phyloP scores from a whole-genome alignment of 2,329 filamentous ascomycete species.

The Monosporascus cannonballus region DNA sequence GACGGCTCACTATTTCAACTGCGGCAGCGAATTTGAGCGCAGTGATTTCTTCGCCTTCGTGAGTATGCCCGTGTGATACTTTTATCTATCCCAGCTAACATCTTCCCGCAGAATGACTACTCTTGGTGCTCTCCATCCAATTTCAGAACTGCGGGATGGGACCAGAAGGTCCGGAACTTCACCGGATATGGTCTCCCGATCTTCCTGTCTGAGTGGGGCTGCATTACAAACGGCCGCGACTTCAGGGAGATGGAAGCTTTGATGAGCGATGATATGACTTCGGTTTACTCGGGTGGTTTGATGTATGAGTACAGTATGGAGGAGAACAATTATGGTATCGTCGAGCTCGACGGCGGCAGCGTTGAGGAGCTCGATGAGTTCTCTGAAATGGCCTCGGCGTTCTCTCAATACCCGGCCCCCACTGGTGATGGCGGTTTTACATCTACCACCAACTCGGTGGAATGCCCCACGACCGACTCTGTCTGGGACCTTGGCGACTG shows the following conservation, averaged over 20 bases:
- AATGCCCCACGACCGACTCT: conserved; percentile 43
- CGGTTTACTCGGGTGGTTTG: conserved; percentile 89
- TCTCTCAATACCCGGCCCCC: conserved; percentile 44
- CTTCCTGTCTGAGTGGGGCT: conserved; percentile 94
- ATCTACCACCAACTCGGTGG: conserved; percentile 37
- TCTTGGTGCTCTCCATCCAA: conserved; percentile 71
- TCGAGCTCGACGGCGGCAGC: conserved; percentile 52
- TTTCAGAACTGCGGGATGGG: conserved; percentile 71
- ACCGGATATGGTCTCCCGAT: conserved; percentile 80
- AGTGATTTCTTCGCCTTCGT: conserved; percentile 81
- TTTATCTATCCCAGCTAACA: conserved; percentile 7
- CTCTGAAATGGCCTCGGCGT: conserved; percentile 41
- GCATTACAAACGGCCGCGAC: conserved; percentile 71
- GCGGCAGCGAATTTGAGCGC: conserved; percentile 74
- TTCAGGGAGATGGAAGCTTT: conserved; percentile 76
- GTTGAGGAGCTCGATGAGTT: conserved; percentile 60
- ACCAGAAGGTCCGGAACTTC: conserved; percentile 83
- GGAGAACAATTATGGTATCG: conserved; percentile 73
- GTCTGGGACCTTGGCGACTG: conserved; percentile 43
- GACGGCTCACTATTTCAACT: conserved; percentile 91
- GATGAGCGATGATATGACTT: conserved; percentile 77
- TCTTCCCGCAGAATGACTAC: conserved; percentile 62
- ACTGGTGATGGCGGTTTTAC: conserved; percentile 44
- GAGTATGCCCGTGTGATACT: conserved; percentile 10
- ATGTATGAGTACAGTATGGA: conserved; percentile 93